Percentiles rank a stretch among this genome's conserved stretches.
Evolutionary conservation across 345 rosid species (phyloP).

Genomic region (Salix brachista): DNA sequence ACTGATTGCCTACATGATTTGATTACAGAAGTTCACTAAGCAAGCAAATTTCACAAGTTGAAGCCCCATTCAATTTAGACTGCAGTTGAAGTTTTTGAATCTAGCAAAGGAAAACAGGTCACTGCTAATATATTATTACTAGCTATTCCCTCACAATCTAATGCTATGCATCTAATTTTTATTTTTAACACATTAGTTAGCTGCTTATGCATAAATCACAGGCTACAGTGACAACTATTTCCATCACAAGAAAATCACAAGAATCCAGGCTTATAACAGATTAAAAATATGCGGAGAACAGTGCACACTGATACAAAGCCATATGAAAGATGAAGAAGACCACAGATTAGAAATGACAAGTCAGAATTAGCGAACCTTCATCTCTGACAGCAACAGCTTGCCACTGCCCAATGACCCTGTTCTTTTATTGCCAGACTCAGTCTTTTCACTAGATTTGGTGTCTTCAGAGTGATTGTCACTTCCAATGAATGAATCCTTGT

Average conservation of each 20-base stretch:
- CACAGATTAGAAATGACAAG: neutral
- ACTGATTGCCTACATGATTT: neutral
- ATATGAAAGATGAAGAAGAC: neutral
- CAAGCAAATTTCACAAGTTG: neutral
- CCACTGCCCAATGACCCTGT: constrained; percentile 23
- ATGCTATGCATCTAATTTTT: neutral
- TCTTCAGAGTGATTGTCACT: constrained; percentile 15
- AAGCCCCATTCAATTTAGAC: neutral
- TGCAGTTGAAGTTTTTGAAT: neutral
- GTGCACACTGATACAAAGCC: neutral
- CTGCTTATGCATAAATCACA: neutral
- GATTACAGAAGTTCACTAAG: neutral
- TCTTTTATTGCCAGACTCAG: constrained; percentile 22
- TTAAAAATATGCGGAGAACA: neutral
- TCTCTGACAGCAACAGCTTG: constrained; percentile 17
- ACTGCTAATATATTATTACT: neutral
- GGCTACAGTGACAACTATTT: neutral
- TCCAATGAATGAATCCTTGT: constrained; percentile 32
- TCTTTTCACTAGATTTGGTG: constrained; percentile 13
- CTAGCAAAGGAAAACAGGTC: neutral
- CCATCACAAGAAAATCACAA: neutral
- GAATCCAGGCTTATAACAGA: neutral
- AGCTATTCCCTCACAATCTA: neutral
- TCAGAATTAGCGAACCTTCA: constrained; percentile 36
- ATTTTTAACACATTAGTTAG: neutral